Evolutionary conservation across 306 rosid species (phyloP), one percentile per base, ranked within the genome.

Genomic region (Glycine tomentella): DNA sequence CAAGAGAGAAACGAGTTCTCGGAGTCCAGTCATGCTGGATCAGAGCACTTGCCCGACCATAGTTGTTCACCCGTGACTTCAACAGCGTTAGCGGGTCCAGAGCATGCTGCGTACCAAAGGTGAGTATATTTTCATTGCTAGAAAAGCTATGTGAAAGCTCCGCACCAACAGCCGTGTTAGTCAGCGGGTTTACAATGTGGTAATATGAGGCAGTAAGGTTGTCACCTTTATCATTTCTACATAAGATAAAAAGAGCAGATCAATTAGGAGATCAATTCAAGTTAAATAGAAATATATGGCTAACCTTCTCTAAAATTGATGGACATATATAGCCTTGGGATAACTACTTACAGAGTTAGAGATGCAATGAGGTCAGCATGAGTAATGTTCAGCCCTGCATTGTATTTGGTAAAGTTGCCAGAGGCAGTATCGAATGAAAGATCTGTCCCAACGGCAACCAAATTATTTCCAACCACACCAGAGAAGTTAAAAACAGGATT

Each of bases 11-110:
- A 20, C 94, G 86, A 36, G 94, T 88, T 76, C 82, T 91, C 25
- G 96, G 97, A 67, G 81, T 93, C 99, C 93, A 93, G 81, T 91
- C 96, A 42, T 95, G 97, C 93, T 91, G 95, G 84, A 95, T 83
- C 69, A 93, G 86, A 79, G 96, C 98, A 69, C 90, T 91, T 33
- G 97, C 91, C 88, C 68, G 78, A 12, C 99, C 99, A 7, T 76
- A 88, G 85, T 89, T 95, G 90, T 95, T 90, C 88, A 95, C 93
- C 17, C 98, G 89, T 34, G 91, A 97, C 90, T 93, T 95, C 85
- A 95, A 87, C 4, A 83, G 84, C 34, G 98, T 95, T 61, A 95
- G 49, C 2, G 96, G 99, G 78, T 93, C 97, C 56, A 95, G 90
- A 9, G 99, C 93, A 74, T 95, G 97, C 65, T 88, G 93, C 17